phyloP scores from a whole-genome alignment of 352 stramenopile genomes.

The Phytophthora multivora region DNA sequence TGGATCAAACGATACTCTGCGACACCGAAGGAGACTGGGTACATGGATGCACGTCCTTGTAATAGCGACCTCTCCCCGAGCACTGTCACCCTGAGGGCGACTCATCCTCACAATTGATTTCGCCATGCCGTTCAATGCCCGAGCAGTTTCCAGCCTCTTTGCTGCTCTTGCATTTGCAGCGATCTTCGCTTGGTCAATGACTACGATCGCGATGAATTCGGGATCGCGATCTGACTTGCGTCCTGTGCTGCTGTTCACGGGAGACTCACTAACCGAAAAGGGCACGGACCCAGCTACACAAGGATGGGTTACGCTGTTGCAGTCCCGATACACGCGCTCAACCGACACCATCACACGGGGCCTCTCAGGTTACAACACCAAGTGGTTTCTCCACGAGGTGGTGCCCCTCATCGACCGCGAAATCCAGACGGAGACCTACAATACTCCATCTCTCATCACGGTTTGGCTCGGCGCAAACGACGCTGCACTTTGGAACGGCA shows the following conservation, averaged over 20 bases:
- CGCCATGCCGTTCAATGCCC: neutral
- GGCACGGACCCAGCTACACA: slow-evolving; percentile 13
- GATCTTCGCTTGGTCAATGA: neutral
- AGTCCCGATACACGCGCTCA: slow-evolving; percentile 30
- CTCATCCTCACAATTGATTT: slow-evolving; percentile 4
- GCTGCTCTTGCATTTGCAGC: neutral
- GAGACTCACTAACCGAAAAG: slow-evolving; percentile 49
- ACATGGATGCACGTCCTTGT: neutral
- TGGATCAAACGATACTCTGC: neutral
- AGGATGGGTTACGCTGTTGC: slow-evolving; percentile 37
- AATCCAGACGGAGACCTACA: slow-evolving; percentile 4
- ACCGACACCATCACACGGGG: slow-evolving; percentile 44
- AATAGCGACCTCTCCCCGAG: neutral
- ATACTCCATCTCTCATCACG: slow-evolving; percentile 11
- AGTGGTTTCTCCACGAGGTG: slow-evolving; percentile 40
- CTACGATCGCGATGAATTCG: neutral
- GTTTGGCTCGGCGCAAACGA: slow-evolving; percentile 20
- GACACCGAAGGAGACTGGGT: neutral
- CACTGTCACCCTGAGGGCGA: neutral
- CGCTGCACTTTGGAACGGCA: slow-evolving; percentile 12
- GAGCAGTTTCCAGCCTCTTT: neutral
- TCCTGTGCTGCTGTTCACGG: slow-evolving; percentile 28
- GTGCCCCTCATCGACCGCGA: slow-evolving; percentile 4
- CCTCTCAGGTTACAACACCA: slow-evolving; percentile 41
- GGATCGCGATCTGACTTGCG: neutral